Base-by-base conservation (phyloP, 1,284 basidiomycete genomes). In the Exobasidium cylindrosporum region DNA sequence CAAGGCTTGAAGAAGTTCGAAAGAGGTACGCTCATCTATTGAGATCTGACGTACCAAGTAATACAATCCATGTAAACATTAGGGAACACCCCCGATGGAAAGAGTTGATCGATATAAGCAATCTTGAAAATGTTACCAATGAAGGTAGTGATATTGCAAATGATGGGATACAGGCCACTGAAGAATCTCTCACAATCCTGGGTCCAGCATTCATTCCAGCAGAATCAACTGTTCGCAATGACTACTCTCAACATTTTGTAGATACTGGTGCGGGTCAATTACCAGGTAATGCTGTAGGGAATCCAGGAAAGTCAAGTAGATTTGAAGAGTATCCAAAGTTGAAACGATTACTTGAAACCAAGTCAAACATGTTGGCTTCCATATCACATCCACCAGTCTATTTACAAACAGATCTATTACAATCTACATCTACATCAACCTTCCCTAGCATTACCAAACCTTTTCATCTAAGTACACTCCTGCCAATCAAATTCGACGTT, bases 211-310 rank as follows among this genome's bases (percentile, higher is more conserved):
- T 3, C 26, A 73, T 73, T 45, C 87, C 90, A 1, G 89, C 92
- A 68, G 95, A 97, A 78, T 92, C 97, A 78, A 95, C 92, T 0
- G 89, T 98, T 52, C 85, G 93, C 57, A 97, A 96, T 78, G 93
- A 97, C 82, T 95, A 96, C 76, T 91, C 89, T 1, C 88, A 90
- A 80, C 83, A 88, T 70, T 97, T 95, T 80, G 91, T 94, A 46
- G 88, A 91, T 68, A 68, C 76, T 2, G 68, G 67, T 0, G 66
- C 70, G 0, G 62, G 62, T 17, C 45, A 65, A 35, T 70, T 74
- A 2, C 77, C 77, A 0, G 73, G 65, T 23, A 74, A 73, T 52
- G 73, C 72, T 13, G 72, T 79, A 1, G 70, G 69, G 50, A 78
- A 77, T 44, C 65, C 70, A 1, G 40, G 29, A 3, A 52, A 60